These are phyloP conservation scores for Mallotus nudiflorus DNA, from an alignment of 345 rosid species.

Conservation along the genomic window DNA sequence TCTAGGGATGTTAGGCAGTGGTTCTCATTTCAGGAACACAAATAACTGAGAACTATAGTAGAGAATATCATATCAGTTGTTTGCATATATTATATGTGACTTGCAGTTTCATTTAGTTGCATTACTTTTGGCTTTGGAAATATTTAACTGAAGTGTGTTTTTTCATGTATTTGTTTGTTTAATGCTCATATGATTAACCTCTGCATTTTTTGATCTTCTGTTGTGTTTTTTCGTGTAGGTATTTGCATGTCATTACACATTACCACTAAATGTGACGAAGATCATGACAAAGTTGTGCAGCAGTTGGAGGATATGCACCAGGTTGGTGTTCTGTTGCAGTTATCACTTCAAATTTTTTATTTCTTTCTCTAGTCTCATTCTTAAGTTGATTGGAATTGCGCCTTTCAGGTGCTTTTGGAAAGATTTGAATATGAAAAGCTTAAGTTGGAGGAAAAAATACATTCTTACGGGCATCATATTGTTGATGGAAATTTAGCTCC, in stretches of 20 bases:
- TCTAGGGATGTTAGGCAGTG: not conserved
- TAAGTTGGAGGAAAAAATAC: conserved; percentile 40
- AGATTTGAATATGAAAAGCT: conserved; percentile 62
- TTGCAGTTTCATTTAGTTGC: not conserved
- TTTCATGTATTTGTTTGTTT: not conserved
- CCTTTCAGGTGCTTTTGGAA: conserved; percentile 57
- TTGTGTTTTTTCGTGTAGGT: conserved; percentile 41
- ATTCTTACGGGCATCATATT: conserved; percentile 25
- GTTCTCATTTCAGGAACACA: not conserved
- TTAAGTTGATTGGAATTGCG: not conserved
- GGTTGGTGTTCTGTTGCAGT: conserved; percentile 41
- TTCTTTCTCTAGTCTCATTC: not conserved
- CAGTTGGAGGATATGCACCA: conserved; percentile 63
- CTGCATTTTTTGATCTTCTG: not conserved
- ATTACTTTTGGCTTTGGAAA: not conserved
- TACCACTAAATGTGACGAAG: conserved; percentile 42
- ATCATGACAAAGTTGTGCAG: conserved; percentile 37
- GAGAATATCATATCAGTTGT: not conserved
- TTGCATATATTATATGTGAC: not conserved
- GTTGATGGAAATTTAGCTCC: conserved; percentile 32
- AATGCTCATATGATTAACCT: too few relatives aligned
- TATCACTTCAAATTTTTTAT: conserved; percentile 21
- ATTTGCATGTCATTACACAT: conserved; percentile 73
- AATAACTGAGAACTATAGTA: not conserved
- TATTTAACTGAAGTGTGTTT: not conserved